Conservation (phyloP, 176 grass and related monocot genomes). For the Olyra latifolia region DNA sequence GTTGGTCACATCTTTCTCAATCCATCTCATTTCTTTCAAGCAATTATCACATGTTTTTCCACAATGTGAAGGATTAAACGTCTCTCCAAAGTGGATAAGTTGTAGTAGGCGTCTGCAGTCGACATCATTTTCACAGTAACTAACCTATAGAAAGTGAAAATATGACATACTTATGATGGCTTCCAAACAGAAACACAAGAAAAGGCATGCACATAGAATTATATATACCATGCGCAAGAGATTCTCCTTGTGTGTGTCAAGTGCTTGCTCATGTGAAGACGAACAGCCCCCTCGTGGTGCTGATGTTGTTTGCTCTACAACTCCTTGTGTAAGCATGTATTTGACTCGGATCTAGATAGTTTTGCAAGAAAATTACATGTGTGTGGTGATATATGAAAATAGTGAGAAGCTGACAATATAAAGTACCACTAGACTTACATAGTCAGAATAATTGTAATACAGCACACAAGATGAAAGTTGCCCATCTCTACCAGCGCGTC, state of each 20-base stretch:
- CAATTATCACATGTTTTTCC: conserved; percentile 90
- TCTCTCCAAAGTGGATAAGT: conserved; percentile 92
- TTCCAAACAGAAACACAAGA: conserved; percentile 15
- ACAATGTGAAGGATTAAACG: conserved; percentile 65
- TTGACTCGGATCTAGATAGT: conserved; percentile 68
- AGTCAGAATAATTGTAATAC: conserved; percentile 93
- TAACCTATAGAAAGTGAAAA: conserved; percentile 54
- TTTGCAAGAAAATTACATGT: conserved; percentile 30
- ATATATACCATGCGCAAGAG: conserved; percentile 81
- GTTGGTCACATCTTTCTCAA: conserved; percentile 79
- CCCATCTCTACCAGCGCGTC: conserved; percentile 88
- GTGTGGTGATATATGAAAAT: conserved; percentile 30
- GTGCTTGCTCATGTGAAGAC: conserved; percentile 41
- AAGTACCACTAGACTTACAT: conserved; percentile 62
- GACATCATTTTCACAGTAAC: conserved; percentile 90
- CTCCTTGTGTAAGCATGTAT: conserved; percentile 92
- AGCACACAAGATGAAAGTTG: conserved; percentile 72
- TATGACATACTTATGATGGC: conserved; percentile 1
- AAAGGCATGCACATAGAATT: conserved; percentile 22
- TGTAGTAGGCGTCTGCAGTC: conserved; percentile 91
- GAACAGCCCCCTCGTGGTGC: conserved; percentile 18
- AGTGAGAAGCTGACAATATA: background rate
- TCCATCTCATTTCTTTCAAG: conserved; percentile 67
- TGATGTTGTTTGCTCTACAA: conserved; percentile 53
- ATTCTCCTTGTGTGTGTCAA: conserved; percentile 83